phyloP scores from a whole-genome alignment of 192 early-diverging fungal genomes.

The Thamnidium elegans region DNA sequence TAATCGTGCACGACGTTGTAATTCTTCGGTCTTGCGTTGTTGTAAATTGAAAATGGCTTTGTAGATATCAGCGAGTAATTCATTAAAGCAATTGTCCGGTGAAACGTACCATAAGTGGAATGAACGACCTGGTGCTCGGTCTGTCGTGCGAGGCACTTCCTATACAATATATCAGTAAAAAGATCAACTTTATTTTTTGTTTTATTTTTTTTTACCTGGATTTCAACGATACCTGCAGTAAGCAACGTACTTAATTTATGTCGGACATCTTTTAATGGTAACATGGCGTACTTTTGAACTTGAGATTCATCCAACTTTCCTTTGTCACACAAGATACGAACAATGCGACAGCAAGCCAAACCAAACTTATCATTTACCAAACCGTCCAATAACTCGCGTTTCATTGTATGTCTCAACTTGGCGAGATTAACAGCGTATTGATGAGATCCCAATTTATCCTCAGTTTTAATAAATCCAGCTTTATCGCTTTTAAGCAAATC shows the following conservation, averaged over 20 bases:
- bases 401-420: slow-evolving; percentile 51
- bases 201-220: slow-evolving; percentile 16
- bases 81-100: slow-evolving; percentile 41
- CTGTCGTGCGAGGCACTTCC: slow-evolving; percentile 68
- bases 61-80: slow-evolving; percentile 49
- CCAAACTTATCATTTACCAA: slow-evolving; percentile 61
- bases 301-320: slow-evolving; percentile 73
- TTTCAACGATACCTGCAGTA: slow-evolving; percentile 37
- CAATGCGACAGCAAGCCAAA: slow-evolving; percentile 52
- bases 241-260: slow-evolving; percentile 56
- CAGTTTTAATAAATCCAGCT: slow-evolving; percentile 49
- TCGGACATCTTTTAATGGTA: slow-evolving; percentile 58
- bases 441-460: slow-evolving; percentile 54
- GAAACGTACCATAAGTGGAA: slow-evolving; percentile 68
- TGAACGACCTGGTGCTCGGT: slow-evolving; percentile 69
- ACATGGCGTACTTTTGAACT: slow-evolving; percentile 60
- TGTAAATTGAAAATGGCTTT: slow-evolving; percentile 56
- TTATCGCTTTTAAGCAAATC: slow-evolving; percentile 51
- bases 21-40: slow-evolving; percentile 51
- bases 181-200: too few relatives aligned
- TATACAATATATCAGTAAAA: too few relatives aligned
- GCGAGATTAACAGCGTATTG: slow-evolving; percentile 59
- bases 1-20: slow-evolving; percentile 41
- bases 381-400: slow-evolving; percentile 50
- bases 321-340: slow-evolving; percentile 65